These are phyloP conservation scores for Suhomyces prunicola DNA, from an alignment of 805 yeast species.

Conservation along the genomic window DNA sequence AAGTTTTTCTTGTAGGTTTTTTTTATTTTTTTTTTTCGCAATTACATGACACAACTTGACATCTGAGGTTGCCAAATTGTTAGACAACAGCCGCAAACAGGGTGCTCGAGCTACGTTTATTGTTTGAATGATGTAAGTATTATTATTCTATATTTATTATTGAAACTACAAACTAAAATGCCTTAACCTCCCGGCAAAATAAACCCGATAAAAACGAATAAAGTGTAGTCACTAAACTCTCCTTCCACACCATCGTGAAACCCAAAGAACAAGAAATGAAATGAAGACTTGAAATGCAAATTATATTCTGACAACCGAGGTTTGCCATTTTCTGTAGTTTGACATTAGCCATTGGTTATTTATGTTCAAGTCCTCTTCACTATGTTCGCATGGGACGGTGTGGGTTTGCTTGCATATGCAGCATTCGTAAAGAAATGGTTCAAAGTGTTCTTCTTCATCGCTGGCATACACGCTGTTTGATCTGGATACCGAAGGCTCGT, in stretches of 20 bases:
- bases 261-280: constrained; percentile 1
- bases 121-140: neutral
- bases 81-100: neutral
- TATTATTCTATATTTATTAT: neutral
- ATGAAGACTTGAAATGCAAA: neutral
- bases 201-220: neutral
- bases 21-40: neutral
- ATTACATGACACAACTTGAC: neutral
- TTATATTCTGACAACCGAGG: constrained; percentile 3
- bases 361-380: constrained; percentile 8
- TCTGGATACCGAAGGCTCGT: neutral
- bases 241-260: neutral
- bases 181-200: constrained; percentile 4
- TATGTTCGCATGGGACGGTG: constrained; percentile 10
- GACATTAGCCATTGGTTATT: constrained; percentile 12
- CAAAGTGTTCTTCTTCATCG: neutral
- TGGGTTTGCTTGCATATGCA: constrained; percentile 13
- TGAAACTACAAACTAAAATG: neutral
- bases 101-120: neutral
- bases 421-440: constrained; percentile 13
- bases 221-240: neutral
- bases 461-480: neutral
- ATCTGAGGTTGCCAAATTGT: neutral
- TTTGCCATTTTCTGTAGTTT: constrained; percentile 16
- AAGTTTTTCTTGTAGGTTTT: neutral